These are phyloP conservation scores for Coemansia sp. DNA, from an alignment of 192 early-diverging fungal genomes.

Conservation along the genomic window DNA sequence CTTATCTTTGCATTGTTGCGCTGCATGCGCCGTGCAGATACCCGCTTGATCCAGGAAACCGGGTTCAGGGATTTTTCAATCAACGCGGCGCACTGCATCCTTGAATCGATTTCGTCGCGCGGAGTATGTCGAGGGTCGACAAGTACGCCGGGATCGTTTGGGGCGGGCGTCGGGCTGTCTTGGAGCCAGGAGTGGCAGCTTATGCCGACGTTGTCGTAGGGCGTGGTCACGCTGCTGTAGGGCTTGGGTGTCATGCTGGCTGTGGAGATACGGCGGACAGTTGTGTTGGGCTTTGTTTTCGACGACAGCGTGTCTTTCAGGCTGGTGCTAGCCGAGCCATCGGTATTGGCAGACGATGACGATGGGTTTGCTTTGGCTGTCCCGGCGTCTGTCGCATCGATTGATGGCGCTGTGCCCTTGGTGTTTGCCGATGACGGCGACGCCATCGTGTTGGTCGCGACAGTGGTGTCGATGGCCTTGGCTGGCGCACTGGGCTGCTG, in stretches of 20 bases:
- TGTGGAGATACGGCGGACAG: neutral
- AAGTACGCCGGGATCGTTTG: neutral
- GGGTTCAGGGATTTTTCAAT: conserved; percentile 46
- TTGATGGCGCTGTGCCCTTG: no score
- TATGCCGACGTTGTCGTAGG: conserved; percentile 39
- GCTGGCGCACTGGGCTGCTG: neutral
- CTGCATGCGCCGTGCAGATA: conserved; percentile 36
- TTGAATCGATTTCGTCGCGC: neutral
- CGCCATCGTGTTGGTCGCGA: neutral
- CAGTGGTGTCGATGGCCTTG: neutral
- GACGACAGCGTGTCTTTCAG: neutral
- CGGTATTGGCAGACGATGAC: no score
- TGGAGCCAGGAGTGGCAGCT: conserved; percentile 30
- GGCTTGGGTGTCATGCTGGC: conserved; percentile 16
- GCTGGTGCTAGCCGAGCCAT: no score
- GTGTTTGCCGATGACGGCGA: neutral
- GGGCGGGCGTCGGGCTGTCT: conserved; percentile 5
- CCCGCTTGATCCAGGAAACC: conserved; percentile 40
- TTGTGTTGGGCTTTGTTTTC: neutral
- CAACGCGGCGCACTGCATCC: conserved; percentile 7
- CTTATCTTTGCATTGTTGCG: neutral
- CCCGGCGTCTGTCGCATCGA: no score
- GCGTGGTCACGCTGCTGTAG: conserved; percentile 32
- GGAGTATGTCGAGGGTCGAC: neutral
- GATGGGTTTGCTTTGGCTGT: no score